A percentile compares a stretch with the other conserved stretches of the same genome.
phyloP scores from a whole-genome alignment of 345 rosid species.

The Bretschneidera sinensis region DNA sequence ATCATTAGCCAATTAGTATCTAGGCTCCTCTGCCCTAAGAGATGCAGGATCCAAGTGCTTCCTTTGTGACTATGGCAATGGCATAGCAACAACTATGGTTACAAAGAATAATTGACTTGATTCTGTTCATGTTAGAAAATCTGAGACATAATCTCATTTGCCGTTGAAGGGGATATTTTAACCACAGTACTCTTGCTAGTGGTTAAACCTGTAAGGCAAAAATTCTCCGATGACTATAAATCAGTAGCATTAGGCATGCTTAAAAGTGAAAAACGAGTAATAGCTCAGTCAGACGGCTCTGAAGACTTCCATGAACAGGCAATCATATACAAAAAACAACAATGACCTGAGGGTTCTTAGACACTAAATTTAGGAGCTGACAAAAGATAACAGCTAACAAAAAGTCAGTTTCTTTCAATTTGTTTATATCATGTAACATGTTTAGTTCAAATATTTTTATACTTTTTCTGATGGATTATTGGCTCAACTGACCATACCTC shows the following conservation, averaged over 20 bases:
- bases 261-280: not conserved
- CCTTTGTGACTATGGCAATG: not conserved
- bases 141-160: too few species aligned
- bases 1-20: too few species aligned
- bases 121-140: too few species aligned
- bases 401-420: not conserved
- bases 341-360: not conserved
- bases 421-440: not conserved
- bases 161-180: too few species aligned
- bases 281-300: not conserved
- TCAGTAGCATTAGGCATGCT: not conserved
- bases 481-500: conserved; percentile 41
- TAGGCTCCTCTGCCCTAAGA: not conserved
- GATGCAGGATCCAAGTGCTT: not conserved
- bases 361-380: not conserved
- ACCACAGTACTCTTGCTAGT: too few species aligned
- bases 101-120: too few species aligned
- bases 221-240: too few species aligned
- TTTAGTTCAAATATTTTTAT: not conserved
- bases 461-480: not conserved
- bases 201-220: too few species aligned
- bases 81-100: not conserved
- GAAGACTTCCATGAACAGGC: not conserved
- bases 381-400: not conserved
- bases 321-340: not conserved